Conservation (phyloP, 495 filamentous ascomycete species). For the Aspergillus baeticus region DNA sequence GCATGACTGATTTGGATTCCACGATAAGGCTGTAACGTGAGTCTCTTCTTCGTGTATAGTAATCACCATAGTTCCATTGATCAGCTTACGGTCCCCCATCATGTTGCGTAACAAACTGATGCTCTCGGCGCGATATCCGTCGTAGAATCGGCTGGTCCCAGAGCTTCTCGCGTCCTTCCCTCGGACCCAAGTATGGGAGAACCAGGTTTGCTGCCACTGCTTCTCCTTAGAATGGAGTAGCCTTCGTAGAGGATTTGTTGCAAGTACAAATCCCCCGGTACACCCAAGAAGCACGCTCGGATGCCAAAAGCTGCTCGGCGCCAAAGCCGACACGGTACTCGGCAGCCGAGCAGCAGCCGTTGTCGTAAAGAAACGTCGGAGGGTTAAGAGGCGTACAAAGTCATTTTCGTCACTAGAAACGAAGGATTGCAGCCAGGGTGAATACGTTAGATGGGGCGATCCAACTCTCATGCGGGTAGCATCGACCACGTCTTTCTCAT, state of each 20-base stretch:
- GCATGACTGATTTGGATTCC: constrained; percentile 63
- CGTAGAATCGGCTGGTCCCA: constrained; percentile 55
- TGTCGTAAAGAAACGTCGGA: constrained; percentile 57
- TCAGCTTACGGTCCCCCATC: constrained; percentile 29
- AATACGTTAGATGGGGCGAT: constrained; percentile 50
- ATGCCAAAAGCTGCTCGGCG: constrained; percentile 47
- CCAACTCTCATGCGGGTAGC: constrained; percentile 54
- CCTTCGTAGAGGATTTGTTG: constrained; percentile 56
- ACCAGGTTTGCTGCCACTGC: constrained; percentile 61
- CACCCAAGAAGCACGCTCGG: constrained; percentile 53
- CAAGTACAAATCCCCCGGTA: constrained; percentile 54
- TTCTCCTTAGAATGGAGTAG: constrained; percentile 52
- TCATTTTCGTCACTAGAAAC: constrained; percentile 59
- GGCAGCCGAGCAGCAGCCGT: constrained; percentile 34
- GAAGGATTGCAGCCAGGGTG: constrained; percentile 53
- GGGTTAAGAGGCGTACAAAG: constrained; percentile 48
- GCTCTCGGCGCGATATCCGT: constrained; percentile 55
- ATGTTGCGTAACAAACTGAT: constrained; percentile 33
- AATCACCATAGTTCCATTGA: constrained; percentile 37
- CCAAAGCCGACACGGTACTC: constrained; percentile 43
- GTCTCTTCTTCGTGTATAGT: constrained; percentile 61
- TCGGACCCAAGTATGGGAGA: constrained; percentile 57
- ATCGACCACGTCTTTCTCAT: constrained; percentile 45
- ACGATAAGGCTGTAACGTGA: constrained; percentile 55
- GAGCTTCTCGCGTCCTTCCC: constrained; percentile 28